Evolutionary conservation across 2,329 filamentous ascomycete genomes (phyloP).

Genomic region (Magnaporthiopsis incrustans): DNA sequence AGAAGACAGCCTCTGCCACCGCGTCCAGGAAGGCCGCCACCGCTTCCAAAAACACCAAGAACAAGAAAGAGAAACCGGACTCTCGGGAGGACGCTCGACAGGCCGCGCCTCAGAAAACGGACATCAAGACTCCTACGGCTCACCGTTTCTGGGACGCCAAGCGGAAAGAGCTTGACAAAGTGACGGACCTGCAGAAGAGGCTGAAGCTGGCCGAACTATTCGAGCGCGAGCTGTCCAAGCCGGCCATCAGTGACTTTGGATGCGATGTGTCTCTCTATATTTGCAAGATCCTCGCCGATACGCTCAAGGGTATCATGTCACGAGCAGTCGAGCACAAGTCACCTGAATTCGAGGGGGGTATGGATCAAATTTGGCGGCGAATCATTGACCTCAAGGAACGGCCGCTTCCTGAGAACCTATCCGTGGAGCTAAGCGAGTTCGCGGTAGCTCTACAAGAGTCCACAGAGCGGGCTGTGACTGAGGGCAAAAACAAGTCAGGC

Average conservation of each 20-base stretch:
- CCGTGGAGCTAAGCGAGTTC: constrained; percentile 6
- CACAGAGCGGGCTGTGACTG: constrained; percentile 1
- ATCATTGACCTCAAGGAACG: constrained; percentile 10
- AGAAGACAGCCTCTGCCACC: constrained; percentile 14
- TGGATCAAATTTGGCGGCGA: constrained; percentile 16
- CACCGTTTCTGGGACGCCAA: constrained; percentile 35
- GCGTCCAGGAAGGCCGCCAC: neutral
- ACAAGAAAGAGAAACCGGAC: constrained; percentile 25
- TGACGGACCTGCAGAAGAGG: constrained; percentile 30
- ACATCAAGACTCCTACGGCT: constrained; percentile 22
- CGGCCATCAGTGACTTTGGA: constrained; percentile 15
- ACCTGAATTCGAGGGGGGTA: constrained; percentile 2
- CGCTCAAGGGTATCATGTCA: constrained; percentile 4
- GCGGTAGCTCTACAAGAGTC: neutral
- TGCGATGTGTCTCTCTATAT: constrained; percentile 27
- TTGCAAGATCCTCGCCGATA: constrained; percentile 23
- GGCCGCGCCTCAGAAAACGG: constrained; percentile 16
- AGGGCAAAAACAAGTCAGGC: neutral
- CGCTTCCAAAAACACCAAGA: constrained; percentile 17
- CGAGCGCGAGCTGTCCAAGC: constrained; percentile 28
- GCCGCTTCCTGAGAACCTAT: constrained; percentile 9
- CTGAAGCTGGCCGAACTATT: constrained; percentile 43
- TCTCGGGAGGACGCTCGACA: constrained; percentile 23
- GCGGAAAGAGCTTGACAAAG: constrained; percentile 38
- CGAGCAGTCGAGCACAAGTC: neutral